A percentile compares a stretch with the other conserved stretches of the same genome.
phyloP scores from a whole-genome alignment of 1,284 basidiomycete species.

The Apiotrichum laibachii region DNA sequence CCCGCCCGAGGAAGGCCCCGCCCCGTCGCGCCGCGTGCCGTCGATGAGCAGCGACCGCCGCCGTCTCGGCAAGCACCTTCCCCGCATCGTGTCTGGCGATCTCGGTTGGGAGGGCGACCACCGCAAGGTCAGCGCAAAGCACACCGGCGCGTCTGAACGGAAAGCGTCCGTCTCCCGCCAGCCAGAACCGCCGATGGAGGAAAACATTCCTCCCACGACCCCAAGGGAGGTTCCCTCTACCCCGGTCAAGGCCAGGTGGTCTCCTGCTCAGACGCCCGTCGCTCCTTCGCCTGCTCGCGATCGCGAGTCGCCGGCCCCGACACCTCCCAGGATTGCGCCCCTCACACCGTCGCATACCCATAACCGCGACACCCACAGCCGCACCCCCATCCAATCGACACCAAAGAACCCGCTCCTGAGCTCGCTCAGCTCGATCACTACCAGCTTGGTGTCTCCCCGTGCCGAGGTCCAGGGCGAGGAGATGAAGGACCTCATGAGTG shows the following conservation, averaged over 20 bases:
- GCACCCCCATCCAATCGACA: slow-evolving; percentile 26
- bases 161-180: slow-evolving; percentile 29
- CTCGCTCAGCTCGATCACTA: slow-evolving; percentile 6
- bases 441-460: slow-evolving; percentile 23
- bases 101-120: slow-evolving; percentile 42
- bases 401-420: slow-evolving; percentile 27
- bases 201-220: slow-evolving; percentile 17
- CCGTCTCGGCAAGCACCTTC: slow-evolving; percentile 50
- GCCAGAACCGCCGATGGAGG: slow-evolving; percentile 3
- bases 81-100: slow-evolving; percentile 51
- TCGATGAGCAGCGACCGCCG: slow-evolving; percentile 35
- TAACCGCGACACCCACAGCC: slow-evolving; percentile 19
- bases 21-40: slow-evolving; percentile 12
- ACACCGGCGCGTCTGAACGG: slow-evolving; percentile 16
- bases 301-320: background rate
- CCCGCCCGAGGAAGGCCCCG: background rate
- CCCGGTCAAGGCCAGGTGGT: background rate
- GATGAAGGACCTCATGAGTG: slow-evolving; percentile 50
- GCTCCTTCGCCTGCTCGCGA: background rate
- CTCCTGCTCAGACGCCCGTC: background rate
- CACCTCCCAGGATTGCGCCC: background rate
- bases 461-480: slow-evolving; percentile 43
- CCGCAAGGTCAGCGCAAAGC: slow-evolving; percentile 9
- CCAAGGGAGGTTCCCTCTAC: slow-evolving; percentile 1
- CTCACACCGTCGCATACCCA: slow-evolving; percentile 27